phyloP scores from a whole-genome alignment of 164 flowering plant species.

The Vitis rotundifolia region DNA sequence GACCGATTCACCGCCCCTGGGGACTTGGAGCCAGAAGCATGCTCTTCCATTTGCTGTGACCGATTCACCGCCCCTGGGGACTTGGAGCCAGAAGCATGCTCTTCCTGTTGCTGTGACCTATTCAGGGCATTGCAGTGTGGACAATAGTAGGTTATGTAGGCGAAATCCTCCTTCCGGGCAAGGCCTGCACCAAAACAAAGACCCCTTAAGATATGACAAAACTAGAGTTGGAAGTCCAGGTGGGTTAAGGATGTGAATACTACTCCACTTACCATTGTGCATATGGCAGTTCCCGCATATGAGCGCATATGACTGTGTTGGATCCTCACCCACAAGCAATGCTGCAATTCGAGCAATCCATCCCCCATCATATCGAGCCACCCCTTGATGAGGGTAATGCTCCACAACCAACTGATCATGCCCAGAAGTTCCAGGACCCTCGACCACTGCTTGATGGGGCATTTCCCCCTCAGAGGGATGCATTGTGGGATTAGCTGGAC shows the following conservation, averaged over 20 bases:
- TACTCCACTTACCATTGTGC: constrained; percentile 82
- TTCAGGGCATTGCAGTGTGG: constrained; percentile 85
- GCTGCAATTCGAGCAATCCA: constrained; percentile 94
- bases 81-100: constrained; percentile 30
- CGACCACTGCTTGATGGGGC: constrained; percentile 25
- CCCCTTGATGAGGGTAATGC: constrained; percentile 50
- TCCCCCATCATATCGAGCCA: constrained; percentile 55
- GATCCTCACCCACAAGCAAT: constrained; percentile 93
- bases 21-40: constrained; percentile 36
- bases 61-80: too few relatives aligned
- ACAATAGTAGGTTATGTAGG: constrained; percentile 80
- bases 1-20: too few relatives aligned
- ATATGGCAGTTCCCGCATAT: constrained; percentile 93
- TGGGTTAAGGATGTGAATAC: background rate
- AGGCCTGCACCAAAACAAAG: constrained; percentile 54
- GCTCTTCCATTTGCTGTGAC: constrained; percentile 39
- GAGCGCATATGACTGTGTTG: constrained; percentile 90
- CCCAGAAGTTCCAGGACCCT: constrained; percentile 23
- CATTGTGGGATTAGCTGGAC: constrained; percentile 35
- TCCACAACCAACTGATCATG: constrained; percentile 51
- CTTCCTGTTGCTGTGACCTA: constrained; percentile 43
- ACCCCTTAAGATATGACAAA: background rate
- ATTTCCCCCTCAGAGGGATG: constrained; percentile 32
- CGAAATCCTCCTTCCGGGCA: constrained; percentile 86
- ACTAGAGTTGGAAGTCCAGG: too few relatives aligned